A percentile compares a stretch with the other conserved stretches of the same genome.
Evolutionary conservation across 495 filamentous ascomycete genomes (phyloP).

Genomic region (Pyrenopolyporus hunteri): DNA sequence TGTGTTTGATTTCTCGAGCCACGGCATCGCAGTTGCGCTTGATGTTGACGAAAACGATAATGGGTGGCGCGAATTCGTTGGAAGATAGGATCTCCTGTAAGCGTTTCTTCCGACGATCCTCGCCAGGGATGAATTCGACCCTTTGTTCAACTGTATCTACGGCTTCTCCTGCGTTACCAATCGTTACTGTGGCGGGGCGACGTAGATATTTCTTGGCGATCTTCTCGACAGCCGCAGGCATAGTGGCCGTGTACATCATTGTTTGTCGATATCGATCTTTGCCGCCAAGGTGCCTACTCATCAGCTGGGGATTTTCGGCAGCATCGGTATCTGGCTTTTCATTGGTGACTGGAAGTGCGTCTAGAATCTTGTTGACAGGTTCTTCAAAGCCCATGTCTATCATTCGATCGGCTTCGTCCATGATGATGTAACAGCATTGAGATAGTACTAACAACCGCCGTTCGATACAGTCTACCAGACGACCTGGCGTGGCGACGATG

Average conservation of each 20-base stretch:
- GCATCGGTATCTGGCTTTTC: conserved; percentile 97
- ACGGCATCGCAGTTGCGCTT: conserved; percentile 98
- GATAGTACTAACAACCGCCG: conserved; percentile 86
- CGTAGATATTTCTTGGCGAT: conserved; percentile 97
- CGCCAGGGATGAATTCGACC: conserved; percentile 87
- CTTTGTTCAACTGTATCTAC: conserved; percentile 98
- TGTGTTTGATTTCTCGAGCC: conserved; percentile 91
- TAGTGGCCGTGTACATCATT: conserved; percentile 99
- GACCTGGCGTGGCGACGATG: conserved; percentile 96
- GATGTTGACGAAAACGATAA: conserved; percentile 99
- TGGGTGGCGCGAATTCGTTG: conserved; percentile 84
- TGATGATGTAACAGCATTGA: conserved; percentile 97
- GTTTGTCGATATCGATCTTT: conserved; percentile 94
- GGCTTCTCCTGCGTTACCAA: conserved; percentile 94
- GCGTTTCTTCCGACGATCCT: conserved; percentile 98
- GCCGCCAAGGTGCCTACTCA: conserved; percentile 81
- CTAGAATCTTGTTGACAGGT: conserved; percentile 96
- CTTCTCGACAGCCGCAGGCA: conserved; percentile 91
- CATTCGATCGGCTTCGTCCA: conserved; percentile 98
- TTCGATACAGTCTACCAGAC: conserved; percentile 96
- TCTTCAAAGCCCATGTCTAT: conserved; percentile 99
- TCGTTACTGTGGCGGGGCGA: conserved; percentile 91
- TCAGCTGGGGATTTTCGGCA: conserved; percentile 82
- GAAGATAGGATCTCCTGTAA: conserved; percentile 88
- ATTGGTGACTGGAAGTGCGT: conserved; percentile 93